Percentiles rank a stretch among this genome's conserved stretches.
phyloP scores from a whole-genome alignment of 805 yeast species.

The Wickerhamiella vanderwaltii region DNA sequence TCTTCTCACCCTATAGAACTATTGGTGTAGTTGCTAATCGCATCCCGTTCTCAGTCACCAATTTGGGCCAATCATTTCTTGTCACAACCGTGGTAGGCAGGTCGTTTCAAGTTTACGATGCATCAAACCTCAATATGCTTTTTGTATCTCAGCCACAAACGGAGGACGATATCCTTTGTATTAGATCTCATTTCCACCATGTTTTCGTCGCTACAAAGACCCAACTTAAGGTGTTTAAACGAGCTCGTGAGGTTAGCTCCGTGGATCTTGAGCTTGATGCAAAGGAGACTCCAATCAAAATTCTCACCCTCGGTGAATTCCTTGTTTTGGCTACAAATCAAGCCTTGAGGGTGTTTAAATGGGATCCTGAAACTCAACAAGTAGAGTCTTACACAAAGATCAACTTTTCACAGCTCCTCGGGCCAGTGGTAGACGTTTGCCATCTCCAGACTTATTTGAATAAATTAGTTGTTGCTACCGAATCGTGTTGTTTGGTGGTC shows the following conservation, averaged over 20 bases:
- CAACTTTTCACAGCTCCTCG: constrained; percentile 47
- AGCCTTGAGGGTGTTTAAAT: constrained; percentile 42
- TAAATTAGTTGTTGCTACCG: constrained; percentile 75
- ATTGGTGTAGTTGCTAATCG: constrained; percentile 83
- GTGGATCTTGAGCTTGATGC: constrained; percentile 26
- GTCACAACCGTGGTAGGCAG: constrained; percentile 83
- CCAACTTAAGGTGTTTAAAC: constrained; percentile 61
- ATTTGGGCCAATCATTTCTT: constrained; percentile 77
- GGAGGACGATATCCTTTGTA: constrained; percentile 50
- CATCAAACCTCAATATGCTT: constrained; percentile 61
- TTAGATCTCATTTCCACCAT: constrained; percentile 72
- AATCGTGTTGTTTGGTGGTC: constrained; percentile 44
- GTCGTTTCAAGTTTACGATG: constrained; percentile 88
- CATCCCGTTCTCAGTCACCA: constrained; percentile 76
- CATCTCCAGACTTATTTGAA: constrained; percentile 91
- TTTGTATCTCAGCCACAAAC: constrained; percentile 80
- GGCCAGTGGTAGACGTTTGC: constrained; percentile 51
- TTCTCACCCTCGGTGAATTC: constrained; percentile 67
- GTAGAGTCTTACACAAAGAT: constrained; percentile 60
- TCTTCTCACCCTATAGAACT: constrained; percentile 22
- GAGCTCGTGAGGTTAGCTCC: constrained; percentile 54
- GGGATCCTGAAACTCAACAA: constrained; percentile 35
- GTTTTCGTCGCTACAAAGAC: constrained; percentile 68
- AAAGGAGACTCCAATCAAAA: constrained; percentile 34
- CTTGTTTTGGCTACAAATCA: constrained; percentile 41